Evolutionary conservation across 352 stramenopile species (phyloP).

Genomic region (Globisporangium lucens): DNA sequence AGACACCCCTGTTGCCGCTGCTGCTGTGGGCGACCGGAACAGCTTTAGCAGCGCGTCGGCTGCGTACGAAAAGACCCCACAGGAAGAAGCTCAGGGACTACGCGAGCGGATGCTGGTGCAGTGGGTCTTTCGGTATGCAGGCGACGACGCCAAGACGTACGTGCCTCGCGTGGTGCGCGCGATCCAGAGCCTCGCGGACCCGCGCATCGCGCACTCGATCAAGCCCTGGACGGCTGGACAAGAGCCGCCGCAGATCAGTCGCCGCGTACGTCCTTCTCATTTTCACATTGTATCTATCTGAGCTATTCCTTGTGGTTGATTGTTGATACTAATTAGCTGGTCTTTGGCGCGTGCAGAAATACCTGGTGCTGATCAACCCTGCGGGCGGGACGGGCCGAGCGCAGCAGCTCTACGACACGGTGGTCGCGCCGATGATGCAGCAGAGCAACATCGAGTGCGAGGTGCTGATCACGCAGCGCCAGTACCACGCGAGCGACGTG

Average conservation of each 20-base stretch:
- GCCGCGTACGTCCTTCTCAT: constrained; percentile 28
- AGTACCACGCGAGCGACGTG: constrained; percentile 56
- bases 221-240: constrained; percentile 10
- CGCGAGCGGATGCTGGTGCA: constrained; percentile 28
- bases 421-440: constrained; percentile 48
- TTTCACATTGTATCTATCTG: constrained; percentile 7
- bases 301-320: neutral
- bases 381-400: constrained; percentile 48
- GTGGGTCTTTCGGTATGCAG: constrained; percentile 45
- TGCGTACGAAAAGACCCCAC: constrained; percentile 12
- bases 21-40: constrained; percentile 8
- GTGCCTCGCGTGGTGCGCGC: constrained; percentile 32
- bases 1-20: constrained; percentile 8
- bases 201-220: constrained; percentile 23
- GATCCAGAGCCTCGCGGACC: constrained; percentile 46
- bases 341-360: constrained; percentile 24
- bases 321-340: neutral
- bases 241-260: constrained; percentile 25
- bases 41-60: neutral
- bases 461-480: constrained; percentile 42
- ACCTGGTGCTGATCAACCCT: constrained; percentile 67
- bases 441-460: constrained; percentile 55
- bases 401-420: constrained; percentile 47
- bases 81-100: neutral
- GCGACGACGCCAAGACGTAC: constrained; percentile 24